Base-by-base conservation (phyloP, 2,329 filamentous ascomycete species). In the Rasamsonia emersonii region DNA sequence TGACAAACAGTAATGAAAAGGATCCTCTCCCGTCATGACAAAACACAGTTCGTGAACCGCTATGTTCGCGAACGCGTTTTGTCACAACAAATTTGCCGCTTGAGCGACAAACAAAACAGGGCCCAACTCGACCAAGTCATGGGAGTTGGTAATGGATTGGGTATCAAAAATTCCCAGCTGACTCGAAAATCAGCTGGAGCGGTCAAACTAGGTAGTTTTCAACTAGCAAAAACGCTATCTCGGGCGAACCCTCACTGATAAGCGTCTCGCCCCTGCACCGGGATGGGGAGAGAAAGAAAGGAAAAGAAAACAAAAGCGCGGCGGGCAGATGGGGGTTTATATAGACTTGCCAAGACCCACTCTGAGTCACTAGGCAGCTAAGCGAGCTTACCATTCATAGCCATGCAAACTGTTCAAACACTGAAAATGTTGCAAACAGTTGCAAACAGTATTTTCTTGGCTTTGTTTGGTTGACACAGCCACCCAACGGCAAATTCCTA, bases 191-290 rank as follows among this genome's bases (percentile, higher is more conserved):
- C 75, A 73, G 71, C 64, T 71, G 68, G 69, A 86, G 81, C 70
- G 70, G 80, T 84, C 80, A 82, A 74, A 70, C 68, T 71, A 56
- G 66, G 69, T 82, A 83, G 79, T 82, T 83, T 82, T 82, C 79
- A 84, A 83, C 79, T 82, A 85, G 81, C 81, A 85, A 84, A 82
- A 84, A 84, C 72, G 73, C 74, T 73, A 75, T 76, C 79, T 86
- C 82, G 76, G 82, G 85, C 77, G 73, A 77, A 79, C 84, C 81
- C 77, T 86, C 81, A 86, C 77, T 80, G 78, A 75, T 75, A 79
- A 74, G 74, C 77, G 73, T 83, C 81, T 80, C 74, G 78, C 81
- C 78, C 76, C 65, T 79, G 56, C 56, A 60, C 56, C 47, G 58
- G 56, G 56, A 60, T 60, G 49, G 40, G 33, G 49, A 43, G 54